These are phyloP conservation scores for Macrotyloma uniflorum DNA, from an alignment of 306 rosid genomes.

Conservation along the genomic window DNA sequence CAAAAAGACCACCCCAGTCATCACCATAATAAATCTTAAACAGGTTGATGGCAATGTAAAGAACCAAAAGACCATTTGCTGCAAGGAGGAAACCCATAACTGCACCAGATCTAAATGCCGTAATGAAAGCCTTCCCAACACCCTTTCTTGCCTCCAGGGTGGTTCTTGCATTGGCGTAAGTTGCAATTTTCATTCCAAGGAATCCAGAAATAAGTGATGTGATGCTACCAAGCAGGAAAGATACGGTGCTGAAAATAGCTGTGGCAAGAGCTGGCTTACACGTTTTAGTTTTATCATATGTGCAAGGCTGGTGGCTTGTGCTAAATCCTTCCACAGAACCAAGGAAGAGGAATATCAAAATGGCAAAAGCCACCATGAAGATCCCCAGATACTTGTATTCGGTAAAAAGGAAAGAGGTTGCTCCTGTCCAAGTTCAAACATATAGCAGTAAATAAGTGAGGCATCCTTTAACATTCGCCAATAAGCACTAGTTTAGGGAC, in stretches of 20 bases:
- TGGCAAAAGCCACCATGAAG: conserved; percentile 87
- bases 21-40: conserved; percentile 93
- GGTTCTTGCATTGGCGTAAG: conserved; percentile 96
- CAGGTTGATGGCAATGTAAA: conserved; percentile 71
- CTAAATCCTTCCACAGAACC: conserved; percentile 97
- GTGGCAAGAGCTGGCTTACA: conserved; percentile 96
- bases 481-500: background rate
- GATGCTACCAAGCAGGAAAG: conserved; percentile 84
- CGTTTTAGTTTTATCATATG: conserved; percentile 59
- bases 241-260: conserved; percentile 78
- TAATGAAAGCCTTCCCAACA: conserved; percentile 92
- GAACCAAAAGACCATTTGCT: conserved; percentile 92
- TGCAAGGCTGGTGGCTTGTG: conserved; percentile 68
- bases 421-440: conserved; percentile 63
- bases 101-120: conserved; percentile 94
- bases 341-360: conserved; percentile 87
- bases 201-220: conserved; percentile 89
- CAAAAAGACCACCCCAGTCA: conserved; percentile 95
- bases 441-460: conserved; percentile 35
- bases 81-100: conserved; percentile 98
- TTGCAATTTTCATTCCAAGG: conserved; percentile 98
- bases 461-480: conserved; percentile 3
- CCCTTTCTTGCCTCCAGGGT: conserved; percentile 94
- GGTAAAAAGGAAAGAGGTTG: conserved; percentile 92
- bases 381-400: conserved; percentile 79